Evolutionary conservation across 2,329 filamentous ascomycete species (phyloP), one percentile per base, ranked within the genome.

Genomic region (Trichothecium roseum): DNA sequence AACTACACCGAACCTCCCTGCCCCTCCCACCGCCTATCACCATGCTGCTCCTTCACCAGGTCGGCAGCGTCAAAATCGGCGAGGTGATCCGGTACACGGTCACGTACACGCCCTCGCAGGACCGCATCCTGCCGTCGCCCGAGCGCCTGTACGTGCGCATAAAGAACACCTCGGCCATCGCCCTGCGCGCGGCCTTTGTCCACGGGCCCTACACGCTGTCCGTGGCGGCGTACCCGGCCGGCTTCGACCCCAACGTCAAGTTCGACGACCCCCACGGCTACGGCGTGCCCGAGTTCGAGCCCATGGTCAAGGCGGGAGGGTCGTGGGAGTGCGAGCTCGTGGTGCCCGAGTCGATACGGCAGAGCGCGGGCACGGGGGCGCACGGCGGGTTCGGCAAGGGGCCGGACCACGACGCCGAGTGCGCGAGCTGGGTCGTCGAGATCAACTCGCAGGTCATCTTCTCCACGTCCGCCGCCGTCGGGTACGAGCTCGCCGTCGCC

Each of bases 181-280:
- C 91, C 13, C 68, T 96, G 28, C 84, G 91, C 51, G 91, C 91
- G 36, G 91, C 91, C 38, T 98, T 95, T 56, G 81, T 98, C 36
- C 91, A 95, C 60, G 91, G 91, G 0, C 91, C 91, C 1, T 98
- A 98, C 55, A 93, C 81, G 1, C 72, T 96, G 27, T 87, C 86
- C 50, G 81, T 88, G 33, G 79, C 88, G 35, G 84, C 87, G 17
- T 94, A 93, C 49, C 86, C 89, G 1, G 71, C 83, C 13, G 75
- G 70, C 32, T 96, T 91, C 63, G 73, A 88, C 49, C 86, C 89
- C 2, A 87, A 94, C 59, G 66, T 70, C 45, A 87, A 85, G 54
- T 79, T 83, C 47, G 74, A 79, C 39, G 69, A 80, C 35, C 72
- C 81, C 2, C 72, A 78, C 35, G 68, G 69, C 35, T 79, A 87